phyloP scores from a whole-genome alignment of 176 grass and related monocot species.

The Chloris gayana region DNA sequence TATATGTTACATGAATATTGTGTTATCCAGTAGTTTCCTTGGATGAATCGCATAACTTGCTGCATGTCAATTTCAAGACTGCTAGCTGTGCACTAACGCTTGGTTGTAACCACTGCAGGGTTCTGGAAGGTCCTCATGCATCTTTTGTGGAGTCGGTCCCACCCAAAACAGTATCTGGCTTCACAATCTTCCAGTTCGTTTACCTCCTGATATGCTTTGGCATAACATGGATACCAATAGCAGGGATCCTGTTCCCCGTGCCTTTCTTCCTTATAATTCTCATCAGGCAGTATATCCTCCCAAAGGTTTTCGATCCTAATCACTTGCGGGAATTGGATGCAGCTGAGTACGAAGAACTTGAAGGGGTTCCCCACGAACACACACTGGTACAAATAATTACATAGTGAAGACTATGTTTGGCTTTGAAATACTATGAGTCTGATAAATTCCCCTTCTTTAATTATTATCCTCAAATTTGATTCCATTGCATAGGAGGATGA shows the following conservation, averaged over 20 bases:
- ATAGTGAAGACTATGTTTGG: neutral
- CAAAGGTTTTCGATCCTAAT: conserved; percentile 71
- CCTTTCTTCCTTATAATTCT: conserved; percentile 89
- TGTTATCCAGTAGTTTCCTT: neutral
- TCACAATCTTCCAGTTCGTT: conserved; percentile 81
- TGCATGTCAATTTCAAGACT: neutral
- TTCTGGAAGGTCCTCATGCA: conserved; percentile 87
- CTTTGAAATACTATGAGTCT: neutral
- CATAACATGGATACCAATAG: conserved; percentile 93
- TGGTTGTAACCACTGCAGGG: conserved; percentile 42
- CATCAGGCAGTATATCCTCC: conserved; percentile 78
- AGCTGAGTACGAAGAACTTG: conserved; percentile 90
- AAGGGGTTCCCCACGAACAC: conserved; percentile 43
- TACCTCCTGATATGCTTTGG: conserved; percentile 90
- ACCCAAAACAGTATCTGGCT: conserved; percentile 51
- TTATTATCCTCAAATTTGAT: neutral
- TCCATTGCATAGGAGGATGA: conserved; percentile 46
- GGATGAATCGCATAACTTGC: too few relatives aligned
- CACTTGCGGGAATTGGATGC: conserved; percentile 78
- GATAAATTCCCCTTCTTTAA: neutral
- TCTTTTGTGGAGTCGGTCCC: conserved; percentile 80
- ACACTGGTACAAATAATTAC: conserved; percentile 38
- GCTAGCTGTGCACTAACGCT: neutral
- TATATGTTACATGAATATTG: neutral
- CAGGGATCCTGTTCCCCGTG: conserved; percentile 79